Conservation (phyloP, 768 basidiomycete species). For the Cantharellus anzutake region DNA sequence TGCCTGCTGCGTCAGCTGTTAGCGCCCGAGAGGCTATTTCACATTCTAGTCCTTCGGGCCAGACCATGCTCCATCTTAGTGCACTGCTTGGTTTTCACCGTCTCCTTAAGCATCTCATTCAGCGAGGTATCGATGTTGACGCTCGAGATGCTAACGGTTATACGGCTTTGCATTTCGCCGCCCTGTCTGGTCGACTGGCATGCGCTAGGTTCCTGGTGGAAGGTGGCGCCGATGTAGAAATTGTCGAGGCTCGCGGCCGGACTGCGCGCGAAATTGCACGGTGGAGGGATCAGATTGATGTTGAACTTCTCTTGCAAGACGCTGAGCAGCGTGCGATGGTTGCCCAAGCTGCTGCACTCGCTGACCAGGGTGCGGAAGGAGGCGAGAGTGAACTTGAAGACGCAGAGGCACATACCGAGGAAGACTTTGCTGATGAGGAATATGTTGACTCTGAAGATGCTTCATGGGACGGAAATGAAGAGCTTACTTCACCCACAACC, state of each 20-base stretch:
- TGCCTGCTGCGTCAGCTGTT: slow-evolving; percentile 20
- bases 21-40: slow-evolving; percentile 39
- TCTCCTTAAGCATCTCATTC: slow-evolving; percentile 52
- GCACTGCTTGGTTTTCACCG: slow-evolving; percentile 56
- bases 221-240: slow-evolving; percentile 62
- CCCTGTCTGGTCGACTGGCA: slow-evolving; percentile 37
- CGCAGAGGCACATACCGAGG: background rate
- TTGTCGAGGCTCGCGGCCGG: slow-evolving; percentile 53
- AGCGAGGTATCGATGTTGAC: slow-evolving; percentile 59
- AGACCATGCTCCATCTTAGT: slow-evolving; percentile 80
- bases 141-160: slow-evolving; percentile 75
- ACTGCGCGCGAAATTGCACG: slow-evolving; percentile 44
- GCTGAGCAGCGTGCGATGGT: slow-evolving; percentile 9
- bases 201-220: slow-evolving; percentile 51
- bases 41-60: slow-evolving; percentile 45
- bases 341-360: slow-evolving; percentile 4
- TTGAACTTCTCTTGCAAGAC: slow-evolving; percentile 23
- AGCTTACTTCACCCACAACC: background rate
- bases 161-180: slow-evolving; percentile 79
- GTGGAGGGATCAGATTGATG: slow-evolving; percentile 13
- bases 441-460: background rate
- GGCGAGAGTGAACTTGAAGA: slow-evolving; percentile 8
- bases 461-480: background rate
- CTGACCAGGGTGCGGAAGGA: slow-evolving; percentile 2
- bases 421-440: background rate